Conservation (phyloP, 73 alveolate species). For the Durusdinium trenchii region DNA sequence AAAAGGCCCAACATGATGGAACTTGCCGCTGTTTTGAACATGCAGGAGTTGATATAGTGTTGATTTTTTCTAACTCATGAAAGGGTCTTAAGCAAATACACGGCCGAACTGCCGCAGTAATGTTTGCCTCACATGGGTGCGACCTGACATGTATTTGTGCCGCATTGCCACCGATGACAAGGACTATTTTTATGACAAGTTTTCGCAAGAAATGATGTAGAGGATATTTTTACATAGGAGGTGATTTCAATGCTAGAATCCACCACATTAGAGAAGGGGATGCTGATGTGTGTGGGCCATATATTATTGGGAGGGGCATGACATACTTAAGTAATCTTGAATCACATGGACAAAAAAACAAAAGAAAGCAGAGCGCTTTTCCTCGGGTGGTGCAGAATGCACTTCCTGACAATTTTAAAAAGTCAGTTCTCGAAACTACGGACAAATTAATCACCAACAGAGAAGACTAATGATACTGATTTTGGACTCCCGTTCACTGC, state of each 20-base stretch:
- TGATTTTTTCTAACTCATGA: too few species aligned
- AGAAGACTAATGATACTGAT: neutral
- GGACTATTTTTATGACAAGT: too few species aligned
- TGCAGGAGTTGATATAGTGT: too few species aligned
- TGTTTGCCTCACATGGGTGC: too few species aligned
- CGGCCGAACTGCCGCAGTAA: too few species aligned
- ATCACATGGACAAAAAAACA: neutral
- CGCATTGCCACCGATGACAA: too few species aligned
- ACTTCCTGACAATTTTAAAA: neutral
- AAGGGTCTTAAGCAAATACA: too few species aligned
- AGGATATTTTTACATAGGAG: too few species aligned
- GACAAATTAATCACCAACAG: conserved; percentile 12
- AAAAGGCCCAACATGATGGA: neutral
- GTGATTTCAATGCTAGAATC: conserved; percentile 39
- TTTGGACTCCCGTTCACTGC: neutral
- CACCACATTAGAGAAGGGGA: conserved; percentile 8
- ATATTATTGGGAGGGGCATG: neutral
- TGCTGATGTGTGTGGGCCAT: conserved; percentile 13
- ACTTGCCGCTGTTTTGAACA: neutral
- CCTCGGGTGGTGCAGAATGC: conserved; percentile 6
- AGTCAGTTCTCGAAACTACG: neutral
- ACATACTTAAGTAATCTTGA: neutral
- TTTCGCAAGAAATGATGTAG: too few species aligned
- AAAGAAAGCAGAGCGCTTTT: conserved; percentile 37
- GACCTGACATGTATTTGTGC: too few species aligned